phyloP scores from a whole-genome alignment of 139 green algal species.

The Closterium sp. region DNA sequence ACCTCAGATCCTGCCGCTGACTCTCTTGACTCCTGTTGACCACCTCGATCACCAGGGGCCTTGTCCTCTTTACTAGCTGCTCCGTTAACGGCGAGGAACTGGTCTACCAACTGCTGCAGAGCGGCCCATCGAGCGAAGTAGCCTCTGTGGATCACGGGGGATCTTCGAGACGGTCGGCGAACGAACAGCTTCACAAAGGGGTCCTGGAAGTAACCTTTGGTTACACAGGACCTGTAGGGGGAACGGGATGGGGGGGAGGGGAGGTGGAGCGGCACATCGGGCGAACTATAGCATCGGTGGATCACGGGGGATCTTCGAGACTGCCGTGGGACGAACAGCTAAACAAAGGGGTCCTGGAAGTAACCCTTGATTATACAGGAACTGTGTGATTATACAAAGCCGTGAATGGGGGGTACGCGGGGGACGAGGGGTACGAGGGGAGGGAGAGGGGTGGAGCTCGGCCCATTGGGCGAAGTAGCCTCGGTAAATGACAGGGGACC shows the following conservation, averaged over 20 bases:
- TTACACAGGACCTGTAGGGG: slow-evolving; percentile 43
- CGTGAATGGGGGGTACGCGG: too few species aligned
- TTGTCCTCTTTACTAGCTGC: background rate
- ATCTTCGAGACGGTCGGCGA: slow-evolving; percentile 12
- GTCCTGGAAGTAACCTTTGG: slow-evolving; percentile 50
- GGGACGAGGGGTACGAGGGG: too few species aligned
- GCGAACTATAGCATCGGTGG: slow-evolving; percentile 50
- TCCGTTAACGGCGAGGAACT: slow-evolving; percentile 32
- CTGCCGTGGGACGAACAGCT: slow-evolving; percentile 50
- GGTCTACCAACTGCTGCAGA: slow-evolving; percentile 41
- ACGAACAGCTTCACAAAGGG: slow-evolving; percentile 53
- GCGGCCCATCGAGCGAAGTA: slow-evolving; percentile 56
- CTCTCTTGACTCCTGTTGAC: background rate
- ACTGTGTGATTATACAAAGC: slow-evolving; percentile 15
- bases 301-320: slow-evolving; percentile 47
- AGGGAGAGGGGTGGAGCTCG: too few species aligned
- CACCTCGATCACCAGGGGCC: too few species aligned
- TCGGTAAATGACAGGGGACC: too few species aligned
- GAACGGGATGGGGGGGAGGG: background rate
- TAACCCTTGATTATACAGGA: slow-evolving; percentile 46
- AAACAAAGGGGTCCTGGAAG: slow-evolving; percentile 49
- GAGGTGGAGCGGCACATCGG: too few species aligned
- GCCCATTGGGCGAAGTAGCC: too few species aligned
- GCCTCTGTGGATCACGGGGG: slow-evolving; percentile 54
- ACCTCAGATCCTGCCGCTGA: background rate